These are phyloP conservation scores for Mucor circinelloides DNA, from an alignment of 371 early-diverging fungal genomes.

Conservation along the genomic window DNA sequence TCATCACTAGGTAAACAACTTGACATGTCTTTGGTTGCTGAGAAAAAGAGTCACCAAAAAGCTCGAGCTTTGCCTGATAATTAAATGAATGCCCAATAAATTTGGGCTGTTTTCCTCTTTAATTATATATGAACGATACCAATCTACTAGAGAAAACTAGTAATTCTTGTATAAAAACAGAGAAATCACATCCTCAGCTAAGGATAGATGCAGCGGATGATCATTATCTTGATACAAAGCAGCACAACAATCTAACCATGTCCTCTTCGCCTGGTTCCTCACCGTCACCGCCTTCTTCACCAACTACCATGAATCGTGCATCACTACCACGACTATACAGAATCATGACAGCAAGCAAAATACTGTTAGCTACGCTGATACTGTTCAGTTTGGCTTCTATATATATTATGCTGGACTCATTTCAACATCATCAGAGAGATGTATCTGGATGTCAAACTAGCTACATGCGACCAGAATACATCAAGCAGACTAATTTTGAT, in stretches of 20 bases:
- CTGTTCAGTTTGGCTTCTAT: constrained; percentile 32
- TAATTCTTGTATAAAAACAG: constrained; percentile 3
- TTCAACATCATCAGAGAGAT: constrained; percentile 67
- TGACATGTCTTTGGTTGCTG: background rate
- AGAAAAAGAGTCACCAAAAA: background rate
- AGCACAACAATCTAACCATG: constrained; percentile 13
- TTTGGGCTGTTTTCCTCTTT: background rate
- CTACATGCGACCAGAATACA: constrained; percentile 80
- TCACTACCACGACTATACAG: constrained; percentile 27
- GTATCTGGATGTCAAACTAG: constrained; percentile 75
- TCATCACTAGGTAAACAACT: no score
- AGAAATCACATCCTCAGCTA: constrained; percentile 13
- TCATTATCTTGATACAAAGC: background rate
- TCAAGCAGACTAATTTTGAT: constrained; percentile 66
- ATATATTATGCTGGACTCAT: constrained; percentile 54
- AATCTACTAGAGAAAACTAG: background rate
- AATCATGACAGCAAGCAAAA: constrained; percentile 14
- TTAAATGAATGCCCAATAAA: background rate
- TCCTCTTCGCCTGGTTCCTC: constrained; percentile 24
- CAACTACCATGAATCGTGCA: constrained; percentile 3
- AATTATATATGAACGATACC: constrained; percentile 10
- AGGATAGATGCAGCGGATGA: constrained; percentile 27
- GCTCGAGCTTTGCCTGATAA: background rate
- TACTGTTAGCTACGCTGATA: constrained; percentile 25
- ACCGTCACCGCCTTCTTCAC: constrained; percentile 36